These are phyloP conservation scores for Plasmodium inui DNA, from an alignment of 169 alveolate species.

Conservation along the genomic window DNA sequence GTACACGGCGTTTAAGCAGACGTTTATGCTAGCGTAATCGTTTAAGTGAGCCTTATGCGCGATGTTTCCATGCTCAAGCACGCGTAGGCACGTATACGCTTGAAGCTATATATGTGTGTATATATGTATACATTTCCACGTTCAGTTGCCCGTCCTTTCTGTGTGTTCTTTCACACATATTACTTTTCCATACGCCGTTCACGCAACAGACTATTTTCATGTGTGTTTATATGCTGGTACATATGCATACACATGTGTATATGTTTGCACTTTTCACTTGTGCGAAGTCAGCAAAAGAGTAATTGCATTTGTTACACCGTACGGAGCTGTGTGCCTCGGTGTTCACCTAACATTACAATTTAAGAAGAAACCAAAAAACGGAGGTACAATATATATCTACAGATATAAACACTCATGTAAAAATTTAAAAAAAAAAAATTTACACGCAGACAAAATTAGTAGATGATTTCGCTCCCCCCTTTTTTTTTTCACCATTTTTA, in stretches of 20 bases:
- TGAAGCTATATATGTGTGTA: slow-evolving; percentile 1
- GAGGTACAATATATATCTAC: slow-evolving; percentile 8
- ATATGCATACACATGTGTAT: slow-evolving; percentile 17
- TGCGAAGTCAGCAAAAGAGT: slow-evolving; percentile 32
- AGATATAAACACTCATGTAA: slow-evolving; percentile 11
- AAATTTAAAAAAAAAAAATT: slow-evolving; percentile 19
- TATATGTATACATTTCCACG: slow-evolving; percentile 3
- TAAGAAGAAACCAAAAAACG: not conserved
- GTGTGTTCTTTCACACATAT: not conserved
- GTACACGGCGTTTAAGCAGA: not conserved
- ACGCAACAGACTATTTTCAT: not conserved
- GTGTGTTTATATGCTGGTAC: not conserved
- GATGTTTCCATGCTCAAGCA: not conserved
- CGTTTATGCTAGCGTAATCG: not conserved
- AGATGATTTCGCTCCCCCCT: not conserved
- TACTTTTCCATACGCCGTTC: not conserved
- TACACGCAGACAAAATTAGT: slow-evolving; percentile 13
- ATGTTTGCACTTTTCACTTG: slow-evolving; percentile 15
- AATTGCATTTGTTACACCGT: slow-evolving; percentile 51
- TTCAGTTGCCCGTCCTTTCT: not conserved
- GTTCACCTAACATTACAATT: slow-evolving; percentile 22
- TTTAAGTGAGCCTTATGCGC: not conserved
- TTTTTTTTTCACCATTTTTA: slow-evolving; percentile 17
- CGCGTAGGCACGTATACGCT: not conserved
- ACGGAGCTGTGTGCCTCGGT: slow-evolving; percentile 6